A percentile compares a stretch with the other conserved stretches of the same genome.
phyloP scores from a whole-genome alignment of 805 yeast genomes.

The Metschnikowia reukaufii region DNA sequence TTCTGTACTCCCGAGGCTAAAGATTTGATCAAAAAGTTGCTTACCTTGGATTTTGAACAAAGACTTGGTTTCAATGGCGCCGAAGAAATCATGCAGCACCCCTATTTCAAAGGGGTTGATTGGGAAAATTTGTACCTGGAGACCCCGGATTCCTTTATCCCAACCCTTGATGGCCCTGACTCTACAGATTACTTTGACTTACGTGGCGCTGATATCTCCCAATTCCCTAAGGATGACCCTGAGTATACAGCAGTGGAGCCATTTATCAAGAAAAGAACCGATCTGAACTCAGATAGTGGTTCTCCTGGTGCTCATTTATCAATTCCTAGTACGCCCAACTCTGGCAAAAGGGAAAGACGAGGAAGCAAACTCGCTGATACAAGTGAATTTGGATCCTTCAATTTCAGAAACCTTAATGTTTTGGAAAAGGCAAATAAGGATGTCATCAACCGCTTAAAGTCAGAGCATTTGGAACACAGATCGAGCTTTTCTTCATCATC shows the following conservation, averaged over 20 bases:
- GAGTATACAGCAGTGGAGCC: constrained; percentile 18
- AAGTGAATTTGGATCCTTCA: constrained; percentile 87
- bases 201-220: constrained; percentile 78
- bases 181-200: constrained; percentile 88
- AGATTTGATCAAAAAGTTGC: constrained; percentile 64
- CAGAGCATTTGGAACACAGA: constrained; percentile 70
- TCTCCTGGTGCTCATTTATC: constrained; percentile 16
- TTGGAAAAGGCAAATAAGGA: constrained; percentile 93
- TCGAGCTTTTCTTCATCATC: constrained; percentile 51
- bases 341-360: constrained; percentile 59
- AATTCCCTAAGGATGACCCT: constrained; percentile 53
- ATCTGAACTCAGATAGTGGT: constrained; percentile 28
- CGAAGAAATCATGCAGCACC: constrained; percentile 74
- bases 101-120: constrained; percentile 67
- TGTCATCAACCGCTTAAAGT: constrained; percentile 81
- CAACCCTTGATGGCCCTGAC: constrained; percentile 74
- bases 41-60: constrained; percentile 60
- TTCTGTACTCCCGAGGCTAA: constrained; percentile 66
- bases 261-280: constrained; percentile 51
- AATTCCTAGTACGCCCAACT: constrained; percentile 22
- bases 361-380: constrained; percentile 72
- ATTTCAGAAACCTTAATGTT: constrained; percentile 83
- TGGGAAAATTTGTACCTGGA: constrained; percentile 74
- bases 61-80: constrained; percentile 82
- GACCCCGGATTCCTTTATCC: constrained; percentile 76